These are phyloP conservation scores for Jaltomata sinuosa DNA, from an alignment of 257 asterid species.

Conservation along the genomic window DNA sequence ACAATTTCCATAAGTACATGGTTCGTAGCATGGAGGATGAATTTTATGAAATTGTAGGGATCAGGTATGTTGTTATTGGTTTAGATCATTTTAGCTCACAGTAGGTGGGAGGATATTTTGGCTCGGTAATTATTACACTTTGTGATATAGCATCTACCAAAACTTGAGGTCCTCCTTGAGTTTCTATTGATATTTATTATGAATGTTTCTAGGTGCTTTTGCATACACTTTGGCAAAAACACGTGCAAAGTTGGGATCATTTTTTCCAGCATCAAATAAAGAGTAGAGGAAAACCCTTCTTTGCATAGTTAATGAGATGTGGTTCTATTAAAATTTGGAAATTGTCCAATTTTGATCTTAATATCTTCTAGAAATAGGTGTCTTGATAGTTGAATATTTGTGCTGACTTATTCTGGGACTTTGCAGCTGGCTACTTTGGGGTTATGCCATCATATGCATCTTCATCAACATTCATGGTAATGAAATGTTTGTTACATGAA, in stretches of 20 bases:
- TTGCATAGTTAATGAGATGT: background rate
- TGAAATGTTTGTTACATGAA: background rate
- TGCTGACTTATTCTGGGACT: background rate
- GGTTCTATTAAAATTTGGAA: background rate
- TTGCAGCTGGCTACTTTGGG: constrained; percentile 93
- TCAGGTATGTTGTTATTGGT: constrained; percentile 37
- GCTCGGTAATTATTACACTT: background rate
- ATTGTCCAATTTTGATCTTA: background rate
- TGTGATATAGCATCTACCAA: background rate
- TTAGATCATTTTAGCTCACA: background rate
- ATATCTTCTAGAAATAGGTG: background rate
- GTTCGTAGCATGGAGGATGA: constrained; percentile 97
- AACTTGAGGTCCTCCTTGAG: background rate
- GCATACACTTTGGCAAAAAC: background rate
- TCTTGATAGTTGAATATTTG: background rate
- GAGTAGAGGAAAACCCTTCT: background rate
- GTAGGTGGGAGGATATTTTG: background rate
- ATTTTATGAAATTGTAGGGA: constrained; percentile 72
- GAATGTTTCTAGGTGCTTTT: background rate
- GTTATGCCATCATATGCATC: constrained; percentile 84
- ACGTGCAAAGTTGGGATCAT: background rate
- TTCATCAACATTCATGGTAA: constrained; percentile 82
- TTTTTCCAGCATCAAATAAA: background rate
- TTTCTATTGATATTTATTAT: background rate
- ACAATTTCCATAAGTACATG: constrained; percentile 83